These are phyloP conservation scores for Oxytropis ochrocephala DNA, from an alignment of 306 rosid species.

Conservation along the genomic window DNA sequence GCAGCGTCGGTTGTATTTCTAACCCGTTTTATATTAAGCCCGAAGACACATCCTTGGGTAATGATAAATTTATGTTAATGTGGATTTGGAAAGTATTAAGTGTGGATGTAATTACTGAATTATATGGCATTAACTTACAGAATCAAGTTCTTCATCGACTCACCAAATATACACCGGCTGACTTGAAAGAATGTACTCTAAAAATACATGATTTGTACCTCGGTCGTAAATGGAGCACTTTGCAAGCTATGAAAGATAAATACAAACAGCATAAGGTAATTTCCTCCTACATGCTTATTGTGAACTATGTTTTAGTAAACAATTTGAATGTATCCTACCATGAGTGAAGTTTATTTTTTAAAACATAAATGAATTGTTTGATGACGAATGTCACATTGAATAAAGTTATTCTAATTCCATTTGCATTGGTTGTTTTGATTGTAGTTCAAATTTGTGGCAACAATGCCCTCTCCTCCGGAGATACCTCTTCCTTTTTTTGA, in stretches of 20 bases:
- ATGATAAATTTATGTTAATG: background rate
- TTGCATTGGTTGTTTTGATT: too few species aligned
- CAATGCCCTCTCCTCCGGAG: conserved; percentile 77
- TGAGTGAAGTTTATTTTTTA: too few species aligned
- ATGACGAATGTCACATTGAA: background rate
- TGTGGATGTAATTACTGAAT: conserved; percentile 1
- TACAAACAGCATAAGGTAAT: conserved; percentile 82
- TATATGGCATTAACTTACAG: conserved; percentile 26
- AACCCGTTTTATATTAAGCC: conserved; percentile 52
- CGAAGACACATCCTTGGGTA: conserved; percentile 82
- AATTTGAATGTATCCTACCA: too few species aligned
- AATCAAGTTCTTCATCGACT: conserved; percentile 34
- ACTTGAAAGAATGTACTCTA: conserved; percentile 56
- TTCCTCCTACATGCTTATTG: background rate
- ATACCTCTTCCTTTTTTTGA: conserved; percentile 54
- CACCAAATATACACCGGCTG: conserved; percentile 54
- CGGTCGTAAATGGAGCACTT: conserved; percentile 56
- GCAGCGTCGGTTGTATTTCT: conserved; percentile 76
- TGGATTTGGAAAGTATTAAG: background rate
- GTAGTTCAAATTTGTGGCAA: conserved; percentile 83
- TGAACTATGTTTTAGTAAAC: background rate
- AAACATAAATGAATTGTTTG: background rate
- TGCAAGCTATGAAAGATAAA: conserved; percentile 66
- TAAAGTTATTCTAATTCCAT: background rate
- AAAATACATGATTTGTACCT: conserved; percentile 67